Percentiles rank a stretch among this genome's conserved stretches.
Conservation (phyloP, 345 rosid species). For the Bruguiera sexangula region DNA sequence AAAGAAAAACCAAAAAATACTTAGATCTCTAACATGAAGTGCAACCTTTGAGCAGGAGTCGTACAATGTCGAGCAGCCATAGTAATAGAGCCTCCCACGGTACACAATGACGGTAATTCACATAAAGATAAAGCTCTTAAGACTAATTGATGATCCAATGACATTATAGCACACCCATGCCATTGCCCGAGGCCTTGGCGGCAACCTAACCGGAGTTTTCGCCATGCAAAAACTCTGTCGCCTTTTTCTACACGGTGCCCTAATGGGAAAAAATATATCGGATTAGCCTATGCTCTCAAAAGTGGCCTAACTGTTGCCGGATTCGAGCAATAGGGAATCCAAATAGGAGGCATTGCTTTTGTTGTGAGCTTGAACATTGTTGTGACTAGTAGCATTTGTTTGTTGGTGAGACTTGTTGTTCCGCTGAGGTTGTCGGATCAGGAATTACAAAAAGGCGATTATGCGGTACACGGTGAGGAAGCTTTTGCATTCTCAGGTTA, state of each 20-base stretch:
- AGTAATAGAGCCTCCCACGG: conserved; percentile 45
- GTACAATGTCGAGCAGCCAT: conserved; percentile 55
- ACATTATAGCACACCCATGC: conserved; percentile 56
- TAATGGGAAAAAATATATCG: conserved; percentile 41
- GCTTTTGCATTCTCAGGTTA: conserved; percentile 30
- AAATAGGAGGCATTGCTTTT: conserved; percentile 31
- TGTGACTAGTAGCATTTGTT: conserved; percentile 37
- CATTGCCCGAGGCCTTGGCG: conserved; percentile 40
- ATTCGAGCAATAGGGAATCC: conserved; percentile 41
- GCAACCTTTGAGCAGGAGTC: conserved; percentile 27
- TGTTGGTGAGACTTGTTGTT: conserved; percentile 25
- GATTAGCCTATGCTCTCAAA: conserved; percentile 41
- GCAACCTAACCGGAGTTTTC: conserved; percentile 45
- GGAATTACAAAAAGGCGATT: conserved; percentile 30
- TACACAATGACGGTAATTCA: conserved; percentile 47
- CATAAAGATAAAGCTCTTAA: conserved; percentile 22
- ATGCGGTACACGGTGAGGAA: conserved; percentile 40
- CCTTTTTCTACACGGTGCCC: conserved; percentile 38
- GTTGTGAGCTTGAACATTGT: conserved; percentile 35
- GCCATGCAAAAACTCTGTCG: conserved; percentile 45
- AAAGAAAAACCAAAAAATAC: no score
- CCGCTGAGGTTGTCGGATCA: conserved; percentile 40
- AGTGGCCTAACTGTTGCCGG: conserved; percentile 22
- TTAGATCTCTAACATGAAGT: background rate
- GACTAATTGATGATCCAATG: conserved; percentile 35